These are phyloP conservation scores for Eucalyptus polyanthemos DNA, from an alignment of 345 rosid genomes.

Conservation along the genomic window DNA sequence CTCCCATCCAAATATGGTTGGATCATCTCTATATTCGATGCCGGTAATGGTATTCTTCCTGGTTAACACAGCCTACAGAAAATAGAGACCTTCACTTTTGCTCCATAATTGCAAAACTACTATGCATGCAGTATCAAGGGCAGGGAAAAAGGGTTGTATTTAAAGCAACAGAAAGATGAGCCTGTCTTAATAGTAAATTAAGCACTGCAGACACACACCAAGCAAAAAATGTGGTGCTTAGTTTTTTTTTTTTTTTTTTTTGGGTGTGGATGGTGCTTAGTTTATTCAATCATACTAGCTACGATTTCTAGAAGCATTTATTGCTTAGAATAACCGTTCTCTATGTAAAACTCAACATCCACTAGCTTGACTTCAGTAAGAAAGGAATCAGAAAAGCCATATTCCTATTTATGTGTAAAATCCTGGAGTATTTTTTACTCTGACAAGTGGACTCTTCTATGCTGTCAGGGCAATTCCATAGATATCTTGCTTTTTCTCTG, in stretches of 20 bases:
- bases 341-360: background rate
- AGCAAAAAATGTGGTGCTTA: background rate
- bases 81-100: background rate
- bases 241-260: background rate
- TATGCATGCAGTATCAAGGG: background rate
- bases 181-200: background rate
- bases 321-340: background rate
- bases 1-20: conserved; percentile 91
- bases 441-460: background rate
- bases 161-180: background rate
- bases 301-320: background rate
- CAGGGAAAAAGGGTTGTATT: background rate
- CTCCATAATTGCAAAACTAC: background rate
- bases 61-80: conserved; percentile 54
- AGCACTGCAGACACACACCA: background rate
- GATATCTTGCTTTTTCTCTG: background rate
- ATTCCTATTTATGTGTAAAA: background rate
- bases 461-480: background rate
- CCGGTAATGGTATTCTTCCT: conserved; percentile 89
- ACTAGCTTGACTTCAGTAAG: background rate
- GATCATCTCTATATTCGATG: conserved; percentile 78
- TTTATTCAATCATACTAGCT: background rate
- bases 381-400: background rate
- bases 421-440: background rate
- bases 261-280: background rate